Evolutionary conservation across 495 filamentous ascomycete genomes (phyloP).

Genomic region (Glonium stellatum): DNA sequence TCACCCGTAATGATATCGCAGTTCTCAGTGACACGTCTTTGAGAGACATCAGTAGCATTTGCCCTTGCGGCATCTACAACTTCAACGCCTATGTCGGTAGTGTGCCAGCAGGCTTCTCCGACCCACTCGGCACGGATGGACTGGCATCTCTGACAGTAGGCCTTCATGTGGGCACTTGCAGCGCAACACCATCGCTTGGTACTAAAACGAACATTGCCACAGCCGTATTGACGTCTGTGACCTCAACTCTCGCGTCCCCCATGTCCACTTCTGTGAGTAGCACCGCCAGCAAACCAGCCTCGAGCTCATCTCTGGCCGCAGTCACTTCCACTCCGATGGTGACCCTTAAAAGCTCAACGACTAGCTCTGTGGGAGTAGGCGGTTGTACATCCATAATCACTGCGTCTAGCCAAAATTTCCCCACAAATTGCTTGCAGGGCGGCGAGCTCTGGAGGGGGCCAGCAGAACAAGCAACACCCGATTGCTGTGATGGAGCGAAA

Average conservation of each 20-base stretch:
- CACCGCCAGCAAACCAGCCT: not conserved
- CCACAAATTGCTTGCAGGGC: not conserved
- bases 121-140: slow-evolving; percentile 40
- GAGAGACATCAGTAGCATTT: slow-evolving; percentile 46
- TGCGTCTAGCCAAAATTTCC: not conserved
- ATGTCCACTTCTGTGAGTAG: not conserved
- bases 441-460: not conserved
- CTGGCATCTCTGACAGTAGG: slow-evolving; percentile 40
- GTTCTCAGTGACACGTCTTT: slow-evolving; percentile 49
- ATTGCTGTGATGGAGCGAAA: not conserved
- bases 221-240: not conserved
- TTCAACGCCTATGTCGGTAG: slow-evolving; percentile 56
- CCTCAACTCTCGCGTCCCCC: not conserved
- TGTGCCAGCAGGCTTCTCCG: slow-evolving; percentile 40
- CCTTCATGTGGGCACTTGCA: slow-evolving; percentile 43
- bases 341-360: not conserved
- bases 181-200: slow-evolving; percentile 40
- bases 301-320: not conserved
- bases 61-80: slow-evolving; percentile 56
- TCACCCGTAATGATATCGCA: slow-evolving; percentile 40
- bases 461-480: not conserved
- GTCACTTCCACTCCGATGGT: not conserved
- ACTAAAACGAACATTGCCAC: slow-evolving; percentile 12
- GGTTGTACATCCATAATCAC: not conserved
- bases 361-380: not conserved